Evolutionary conservation across 2,329 filamentous ascomycete species (phyloP), one percentile per base, ranked within the genome.

Genomic region (Paecilomyces sp.): DNA sequence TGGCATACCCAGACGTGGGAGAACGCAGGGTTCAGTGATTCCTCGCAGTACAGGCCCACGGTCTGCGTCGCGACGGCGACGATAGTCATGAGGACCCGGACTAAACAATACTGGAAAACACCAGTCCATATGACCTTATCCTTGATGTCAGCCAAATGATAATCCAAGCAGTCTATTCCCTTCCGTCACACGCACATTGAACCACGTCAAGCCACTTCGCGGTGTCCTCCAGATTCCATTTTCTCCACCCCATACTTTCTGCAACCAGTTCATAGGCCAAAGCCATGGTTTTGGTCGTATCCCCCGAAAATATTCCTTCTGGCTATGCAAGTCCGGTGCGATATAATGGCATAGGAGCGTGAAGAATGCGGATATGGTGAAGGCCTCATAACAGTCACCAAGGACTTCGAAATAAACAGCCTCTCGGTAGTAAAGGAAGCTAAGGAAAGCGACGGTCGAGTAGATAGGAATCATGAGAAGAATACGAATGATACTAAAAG

Each of bases 391-490:
- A 75, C 90, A 93, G 72, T 94, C 89, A 67, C 89, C 86, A 52
- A 93, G 78, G 57, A 94, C 87, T 69, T 90, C 83, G 72, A 88
- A 94, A 77, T 95, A 95, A 59, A 94, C 84, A 55, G 88, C 85
- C 68, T 92, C 84, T 71, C 82, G 84, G 79, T 94, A 93, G 77
- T 84, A 92, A 65, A 83, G 80, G 66, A 91, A 85, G 61, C 86
- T 87, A 41, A 93, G 81, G 70, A 90, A 90, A 34, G 89, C 87
- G 22, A 91, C 87, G 47, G 86, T 79, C 56, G 88, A 82, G 74
- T 95, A 95, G 62, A 95, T 81, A 47, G 91, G 91, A 56, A 95
- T 85, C 90, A 95, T 93, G 72, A 92, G 87, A 28, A 96, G 82
- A 65, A 96, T 93, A 55, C 91, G 89, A 67, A 95, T 92, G 68